phyloP scores from a whole-genome alignment of 768 basidiomycete genomes.

The Termitomyces sp. region DNA sequence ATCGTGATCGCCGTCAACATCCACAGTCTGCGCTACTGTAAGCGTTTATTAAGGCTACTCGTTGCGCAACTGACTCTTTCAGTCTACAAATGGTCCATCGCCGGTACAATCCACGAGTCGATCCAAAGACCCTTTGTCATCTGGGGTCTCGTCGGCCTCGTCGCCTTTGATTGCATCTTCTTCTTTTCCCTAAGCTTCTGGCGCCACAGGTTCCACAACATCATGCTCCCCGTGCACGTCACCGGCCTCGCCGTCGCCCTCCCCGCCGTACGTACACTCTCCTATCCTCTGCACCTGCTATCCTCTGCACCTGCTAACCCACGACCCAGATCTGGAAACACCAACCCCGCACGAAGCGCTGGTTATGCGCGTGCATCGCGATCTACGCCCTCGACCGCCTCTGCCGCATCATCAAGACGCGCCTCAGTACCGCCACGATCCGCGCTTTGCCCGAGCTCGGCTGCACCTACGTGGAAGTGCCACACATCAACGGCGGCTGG shows the following conservation, averaged over 20 bases:
- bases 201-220: constrained; percentile 53
- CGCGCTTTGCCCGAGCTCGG: constrained; percentile 55
- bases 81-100: constrained; percentile 56
- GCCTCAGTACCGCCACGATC: constrained; percentile 51
- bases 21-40: constrained; percentile 53
- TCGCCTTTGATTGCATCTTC: constrained; percentile 49
- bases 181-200: constrained; percentile 55
- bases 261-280: constrained; percentile 46
- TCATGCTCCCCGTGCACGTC: constrained; percentile 62
- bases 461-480: constrained; percentile 60
- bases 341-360: constrained; percentile 43
- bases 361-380: constrained; percentile 41
- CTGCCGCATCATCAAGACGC: constrained; percentile 58
- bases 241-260: constrained; percentile 48
- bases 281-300: neutral
- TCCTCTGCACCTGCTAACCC: neutral
- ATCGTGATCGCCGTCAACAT: constrained; percentile 54
- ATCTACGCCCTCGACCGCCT: constrained; percentile 57
- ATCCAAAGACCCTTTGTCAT: constrained; percentile 30
- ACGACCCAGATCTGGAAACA: constrained; percentile 43
- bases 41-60: constrained; percentile 15
- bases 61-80: neutral
- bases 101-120: constrained; percentile 30
- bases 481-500: constrained; percentile 65
- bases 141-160: constrained; percentile 49